Evolutionary conservation across 1,284 basidiomycete species (phyloP).

Genomic region (Sporisorium reilianum): DNA sequence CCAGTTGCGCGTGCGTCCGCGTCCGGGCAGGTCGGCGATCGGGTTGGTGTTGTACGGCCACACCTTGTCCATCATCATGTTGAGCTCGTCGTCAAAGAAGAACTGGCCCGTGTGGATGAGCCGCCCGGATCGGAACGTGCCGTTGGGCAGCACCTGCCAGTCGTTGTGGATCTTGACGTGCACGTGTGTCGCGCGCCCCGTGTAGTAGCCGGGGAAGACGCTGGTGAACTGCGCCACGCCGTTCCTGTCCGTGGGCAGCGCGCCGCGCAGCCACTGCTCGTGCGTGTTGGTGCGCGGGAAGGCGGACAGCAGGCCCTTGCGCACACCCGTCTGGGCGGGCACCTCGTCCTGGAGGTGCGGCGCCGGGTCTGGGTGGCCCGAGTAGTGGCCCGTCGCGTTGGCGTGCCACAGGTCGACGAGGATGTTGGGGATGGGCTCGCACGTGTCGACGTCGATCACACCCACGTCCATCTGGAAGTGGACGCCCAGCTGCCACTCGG

Average conservation of each 20-base stretch:
- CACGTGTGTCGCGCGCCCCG: slow-evolving; percentile 72
- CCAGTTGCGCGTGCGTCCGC: slow-evolving; percentile 71
- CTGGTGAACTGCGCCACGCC: slow-evolving; percentile 78
- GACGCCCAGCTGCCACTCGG: slow-evolving; percentile 74
- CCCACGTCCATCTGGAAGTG: slow-evolving; percentile 76
- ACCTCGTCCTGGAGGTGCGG: slow-evolving; percentile 68
- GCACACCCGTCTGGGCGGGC: slow-evolving; percentile 65
- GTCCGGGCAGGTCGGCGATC: slow-evolving; percentile 63
- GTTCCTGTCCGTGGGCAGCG: slow-evolving; percentile 77
- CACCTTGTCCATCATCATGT: slow-evolving; percentile 70
- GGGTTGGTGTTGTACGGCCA: slow-evolving; percentile 71
- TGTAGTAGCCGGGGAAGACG: slow-evolving; percentile 77
- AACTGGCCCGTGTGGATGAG: slow-evolving; percentile 75
- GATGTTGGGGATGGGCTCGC: slow-evolving; percentile 77
- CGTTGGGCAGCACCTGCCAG: slow-evolving; percentile 69
- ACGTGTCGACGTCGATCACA: slow-evolving; percentile 80
- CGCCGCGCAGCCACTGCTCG: slow-evolving; percentile 76
- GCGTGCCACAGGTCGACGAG: slow-evolving; percentile 79
- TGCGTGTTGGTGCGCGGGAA: slow-evolving; percentile 70
- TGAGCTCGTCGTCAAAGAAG: slow-evolving; percentile 77
- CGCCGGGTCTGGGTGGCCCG: slow-evolving; percentile 71
- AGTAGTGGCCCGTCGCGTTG: slow-evolving; percentile 70
- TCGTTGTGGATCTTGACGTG: slow-evolving; percentile 70
- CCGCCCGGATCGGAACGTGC: slow-evolving; percentile 71
- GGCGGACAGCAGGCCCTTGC: slow-evolving; percentile 69